Evolutionary conservation across 2,329 filamentous ascomycete genomes (phyloP), one percentile per base, ranked within the genome.

Genomic region (Fusarium newnesense): DNA sequence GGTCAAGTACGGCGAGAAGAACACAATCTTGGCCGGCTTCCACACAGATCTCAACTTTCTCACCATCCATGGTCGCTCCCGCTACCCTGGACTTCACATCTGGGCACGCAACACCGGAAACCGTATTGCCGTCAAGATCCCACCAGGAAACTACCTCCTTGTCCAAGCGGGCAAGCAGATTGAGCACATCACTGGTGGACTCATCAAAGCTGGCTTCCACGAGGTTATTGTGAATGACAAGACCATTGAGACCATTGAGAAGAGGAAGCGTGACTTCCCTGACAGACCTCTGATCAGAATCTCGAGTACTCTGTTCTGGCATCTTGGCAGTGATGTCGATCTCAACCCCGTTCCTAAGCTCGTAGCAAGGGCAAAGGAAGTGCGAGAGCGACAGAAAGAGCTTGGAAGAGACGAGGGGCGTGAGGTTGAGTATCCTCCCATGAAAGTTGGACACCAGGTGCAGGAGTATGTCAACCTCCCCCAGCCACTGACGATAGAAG

Each of bases 1-100:
- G 18, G 60, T 70, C 18, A 88, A 85, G 65, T 89, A 90, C 81
- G 87, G 86, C 52, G 53, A 79, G 7, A 81, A 84, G 57, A 85
- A 90, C 81, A 90, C 88, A 56, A 90, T 91, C 76, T 85, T 91
- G 21, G 89, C 89, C 21, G 89, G 89, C 43, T 91, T 91, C 83
- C 89, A 91, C 79, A 90, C 89, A 2, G 89, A 91, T 76, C 87
- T 91, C 65, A 91, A 91, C 84, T 91, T 90, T 79, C 84, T 91
- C 59, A 91, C 89, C 72, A 91, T 91, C 80, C 89, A 91, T 82
- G 89, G 89, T 64, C 89, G 89, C 73, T 89, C 87, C 36, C 87
- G 89, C 67, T 91, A 89, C 74, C 89, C 89, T 0, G 89, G 89
- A 5, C 84, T 91, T 73, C 86, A 91, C 82, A 87, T 91, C 76